A percentile compares a stretch with the other conserved stretches of the same genome.
Conservation (phyloP, 495 filamentous ascomycete species). For the Neurospora cerealis region DNA sequence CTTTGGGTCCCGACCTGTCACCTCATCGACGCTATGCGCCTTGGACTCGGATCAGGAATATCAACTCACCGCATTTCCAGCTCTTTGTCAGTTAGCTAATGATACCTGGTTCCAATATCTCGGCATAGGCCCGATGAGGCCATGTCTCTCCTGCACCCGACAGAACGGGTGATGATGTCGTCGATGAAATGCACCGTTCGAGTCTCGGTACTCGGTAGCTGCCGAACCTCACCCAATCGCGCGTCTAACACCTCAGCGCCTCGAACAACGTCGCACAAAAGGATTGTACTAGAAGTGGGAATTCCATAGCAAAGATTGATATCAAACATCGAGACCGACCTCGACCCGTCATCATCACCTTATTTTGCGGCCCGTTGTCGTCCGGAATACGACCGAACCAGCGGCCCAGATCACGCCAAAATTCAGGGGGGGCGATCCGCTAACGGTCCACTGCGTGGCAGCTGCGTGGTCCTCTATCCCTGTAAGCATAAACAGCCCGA, state of each 20-base stretch:
- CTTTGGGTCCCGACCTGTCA: not conserved
- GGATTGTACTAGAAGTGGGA: not conserved
- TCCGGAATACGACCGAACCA: not conserved
- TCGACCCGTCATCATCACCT: not conserved
- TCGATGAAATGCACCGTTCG: not conserved
- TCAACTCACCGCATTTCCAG: not conserved
- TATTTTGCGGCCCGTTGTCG: not conserved
- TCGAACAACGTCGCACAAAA: not conserved
- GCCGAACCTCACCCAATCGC: not conserved
- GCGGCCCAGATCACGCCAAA: not conserved
- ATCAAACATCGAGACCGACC: not conserved
- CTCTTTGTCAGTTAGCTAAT: not conserved
- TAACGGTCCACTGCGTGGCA: not conserved
- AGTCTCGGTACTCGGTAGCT: not conserved
- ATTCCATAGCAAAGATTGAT: not conserved
- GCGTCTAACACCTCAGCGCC: not conserved
- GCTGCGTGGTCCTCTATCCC: not conserved
- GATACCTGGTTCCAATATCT: not conserved
- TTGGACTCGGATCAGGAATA: not conserved
- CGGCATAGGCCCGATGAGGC: not conserved
- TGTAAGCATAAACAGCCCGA: not conserved
- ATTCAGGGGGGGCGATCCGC: not conserved
- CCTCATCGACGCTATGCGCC: not conserved
- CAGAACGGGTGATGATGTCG: not conserved
- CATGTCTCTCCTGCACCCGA: not conserved